phyloP scores from a whole-genome alignment of 192 early-diverging fungal genomes.

The Podochytrium sp. region DNA sequence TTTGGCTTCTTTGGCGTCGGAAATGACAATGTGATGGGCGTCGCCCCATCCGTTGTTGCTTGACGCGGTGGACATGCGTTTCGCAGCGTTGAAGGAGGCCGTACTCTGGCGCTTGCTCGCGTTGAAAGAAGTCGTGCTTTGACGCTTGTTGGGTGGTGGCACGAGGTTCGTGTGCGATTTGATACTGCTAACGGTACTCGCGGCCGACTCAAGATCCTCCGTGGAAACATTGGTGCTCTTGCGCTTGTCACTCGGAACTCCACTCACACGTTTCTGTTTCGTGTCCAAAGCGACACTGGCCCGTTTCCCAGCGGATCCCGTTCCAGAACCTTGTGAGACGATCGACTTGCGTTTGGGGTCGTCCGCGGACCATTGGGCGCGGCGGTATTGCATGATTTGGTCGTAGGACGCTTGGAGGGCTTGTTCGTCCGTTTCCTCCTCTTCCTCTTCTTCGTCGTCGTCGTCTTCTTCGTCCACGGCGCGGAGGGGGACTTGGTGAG shows the following conservation, averaged over 20 bases:
- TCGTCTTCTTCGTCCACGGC: neutral
- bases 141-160: neutral
- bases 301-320: neutral
- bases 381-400: conserved; percentile 32
- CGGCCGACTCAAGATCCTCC: neutral
- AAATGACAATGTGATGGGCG: conserved; percentile 7
- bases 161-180: neutral
- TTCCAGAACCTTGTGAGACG: neutral
- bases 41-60: conserved; percentile 8
- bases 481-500: neutral
- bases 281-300: neutral
- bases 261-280: neutral
- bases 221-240: neutral
- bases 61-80: conserved; percentile 15
- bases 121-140: neutral
- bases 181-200: neutral
- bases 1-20: conserved; percentile 29
- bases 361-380: conserved; percentile 16
- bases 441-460: conserved; percentile 26
- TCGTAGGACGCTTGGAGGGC: conserved; percentile 12
- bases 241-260: neutral
- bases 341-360: neutral
- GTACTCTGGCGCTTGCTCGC: neutral
- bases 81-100: neutral
- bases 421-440: conserved; percentile 3